phyloP scores from a whole-genome alignment of 108 stramenopile species.

The Mediolabrus comicus region DNA sequence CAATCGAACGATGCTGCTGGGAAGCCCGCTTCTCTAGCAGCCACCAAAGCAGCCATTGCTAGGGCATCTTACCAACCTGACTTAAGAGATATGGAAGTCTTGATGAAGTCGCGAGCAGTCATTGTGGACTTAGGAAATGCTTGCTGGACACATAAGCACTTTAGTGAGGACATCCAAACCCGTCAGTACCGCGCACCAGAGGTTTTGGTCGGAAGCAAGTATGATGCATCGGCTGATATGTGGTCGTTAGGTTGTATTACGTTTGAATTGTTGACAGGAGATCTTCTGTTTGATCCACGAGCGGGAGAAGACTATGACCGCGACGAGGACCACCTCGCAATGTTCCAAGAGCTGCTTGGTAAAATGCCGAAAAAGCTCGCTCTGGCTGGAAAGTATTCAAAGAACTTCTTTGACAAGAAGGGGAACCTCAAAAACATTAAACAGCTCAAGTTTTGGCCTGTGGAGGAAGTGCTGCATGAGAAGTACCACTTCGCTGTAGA shows the following conservation, averaged over 20 bases:
- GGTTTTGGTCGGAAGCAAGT: slow-evolving; percentile 92
- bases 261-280: slow-evolving; percentile 90
- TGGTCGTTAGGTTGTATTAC: slow-evolving; percentile 96
- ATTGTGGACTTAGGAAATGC: slow-evolving; percentile 99
- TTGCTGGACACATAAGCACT: slow-evolving; percentile 90
- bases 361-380: slow-evolving; percentile 93
- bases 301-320: slow-evolving; percentile 91
- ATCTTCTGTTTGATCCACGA: slow-evolving; percentile 94
- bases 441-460: slow-evolving; percentile 96
- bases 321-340: slow-evolving; percentile 98
- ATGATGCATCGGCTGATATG: slow-evolving; percentile 94
- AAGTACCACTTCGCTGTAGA: slow-evolving; percentile 87
- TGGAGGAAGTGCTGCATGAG: slow-evolving; percentile 89
- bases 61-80: slow-evolving; percentile 67
- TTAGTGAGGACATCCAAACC: slow-evolving; percentile 90
- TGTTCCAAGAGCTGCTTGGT: slow-evolving; percentile 97
- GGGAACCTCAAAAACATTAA: slow-evolving; percentile 97
- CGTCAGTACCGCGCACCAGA: slow-evolving; percentile 98
- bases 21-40: slow-evolving; percentile 49
- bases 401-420: slow-evolving; percentile 95
- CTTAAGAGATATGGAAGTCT: slow-evolving; percentile 62
- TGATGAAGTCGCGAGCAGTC: slow-evolving; percentile 68
- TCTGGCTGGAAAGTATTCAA: slow-evolving; percentile 85
- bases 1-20: slow-evolving; percentile 48
- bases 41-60: slow-evolving; percentile 40